A percentile compares a stretch with the other conserved stretches of the same genome.
These are phyloP conservation scores for Ziziphus jujuba DNA, from an alignment of 306 rosid species.

Conservation along the genomic window DNA sequence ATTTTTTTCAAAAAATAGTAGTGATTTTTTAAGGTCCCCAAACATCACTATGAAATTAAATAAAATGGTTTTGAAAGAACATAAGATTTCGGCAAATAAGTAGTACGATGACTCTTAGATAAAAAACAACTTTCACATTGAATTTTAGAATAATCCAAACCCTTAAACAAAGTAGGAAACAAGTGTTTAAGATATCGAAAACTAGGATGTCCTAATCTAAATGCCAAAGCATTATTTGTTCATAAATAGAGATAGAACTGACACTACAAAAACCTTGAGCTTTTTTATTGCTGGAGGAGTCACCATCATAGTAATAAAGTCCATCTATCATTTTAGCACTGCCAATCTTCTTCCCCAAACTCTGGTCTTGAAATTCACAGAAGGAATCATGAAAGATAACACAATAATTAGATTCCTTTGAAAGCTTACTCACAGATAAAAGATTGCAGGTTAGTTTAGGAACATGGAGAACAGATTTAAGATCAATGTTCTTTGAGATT, in stretches of 20 bases:
- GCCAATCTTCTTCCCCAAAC: neutral
- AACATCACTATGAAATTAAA: no score
- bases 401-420: neutral
- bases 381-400: neutral
- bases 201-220: neutral
- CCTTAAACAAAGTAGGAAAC: no score
- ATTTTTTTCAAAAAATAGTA: neutral
- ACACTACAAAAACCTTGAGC: neutral
- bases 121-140: no score
- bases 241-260: neutral
- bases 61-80: no score
- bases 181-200: neutral
- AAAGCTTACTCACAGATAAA: neutral
- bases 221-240: neutral
- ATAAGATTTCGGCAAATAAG: neutral
- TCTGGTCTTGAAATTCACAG: neutral
- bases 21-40: neutral
- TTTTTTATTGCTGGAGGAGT: neutral
- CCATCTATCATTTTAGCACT: no score
- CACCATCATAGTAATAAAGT: neutral
- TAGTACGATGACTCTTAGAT: no score
- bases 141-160: no score
- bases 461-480: no score
- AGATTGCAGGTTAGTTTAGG: neutral
- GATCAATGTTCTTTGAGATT: no score